Evolutionary conservation across 768 basidiomycete genomes (phyloP), one percentile per base, ranked within the genome.

Genomic region (Lentinula detonsa): DNA sequence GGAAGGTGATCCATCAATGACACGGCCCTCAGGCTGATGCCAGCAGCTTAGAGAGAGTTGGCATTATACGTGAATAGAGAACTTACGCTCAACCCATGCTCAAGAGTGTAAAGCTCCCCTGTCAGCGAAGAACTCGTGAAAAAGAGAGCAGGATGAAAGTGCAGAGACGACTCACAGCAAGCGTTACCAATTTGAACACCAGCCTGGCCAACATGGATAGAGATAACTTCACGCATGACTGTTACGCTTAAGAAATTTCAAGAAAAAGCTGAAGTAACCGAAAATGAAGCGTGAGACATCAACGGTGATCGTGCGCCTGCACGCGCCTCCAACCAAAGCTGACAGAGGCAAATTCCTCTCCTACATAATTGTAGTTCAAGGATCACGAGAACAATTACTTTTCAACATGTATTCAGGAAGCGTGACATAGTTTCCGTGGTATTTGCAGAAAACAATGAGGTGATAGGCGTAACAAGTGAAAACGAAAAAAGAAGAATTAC

Each of bases 21-120:
- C 81, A 69, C 94, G 93, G 72, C 95, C 95, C 73, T 97, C 95
- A 59, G 94, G 90, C 95, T 97, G 68, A 37, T 62, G 60, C 43
- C 53, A 69, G 52, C 57, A 59, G 57, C 57, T 70, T 66, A 31
- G 53, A 33, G 57, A 60, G 45, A 31, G 28, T 2, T 21, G 48
- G 7, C 37, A 57, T 35, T 40, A 34, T 51, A 9, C 51, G 15
- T 40, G 35, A n/a, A 33, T 16, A 52, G 21, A 55, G 28, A 16
- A 81, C 91, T 71, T 73, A 96, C 95, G 76, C 87, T 92, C 62
- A 99, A 81, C 68, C 96, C 96, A 71, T 98, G 96, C 76, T 99
- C 96, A 70, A 98, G 83, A 66, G 95, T 97, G 81, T 98, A 99
- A 64, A 98, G 86, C 76, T 97, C 95, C 95, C 92, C 91, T 93